Base-by-base conservation (phyloP, 164 flowering plant genomes). In the Stephania yunnanensis region DNA sequence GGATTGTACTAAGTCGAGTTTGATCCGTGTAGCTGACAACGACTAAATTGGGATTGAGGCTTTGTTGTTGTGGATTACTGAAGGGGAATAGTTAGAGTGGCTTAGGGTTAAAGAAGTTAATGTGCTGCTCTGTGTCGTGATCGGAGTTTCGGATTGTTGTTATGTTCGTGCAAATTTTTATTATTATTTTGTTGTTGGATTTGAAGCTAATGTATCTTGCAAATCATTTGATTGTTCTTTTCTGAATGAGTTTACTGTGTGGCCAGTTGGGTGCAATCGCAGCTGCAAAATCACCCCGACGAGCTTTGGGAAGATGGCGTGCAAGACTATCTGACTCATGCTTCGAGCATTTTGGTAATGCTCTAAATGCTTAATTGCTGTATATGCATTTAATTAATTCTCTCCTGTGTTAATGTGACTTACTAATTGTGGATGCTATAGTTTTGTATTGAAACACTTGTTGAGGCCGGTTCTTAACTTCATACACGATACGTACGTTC, bases 291-390 rank as follows among this genome's bases (percentile, higher is more conserved):
- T 78, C 97, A 92, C 75, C 97, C 98, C 11, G 94, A 95, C 84
- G 99, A 92, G 79, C 97, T 95, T 80, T 95, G 99, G 99, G 91
- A 91, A 84, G 99, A 91, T 85, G 99, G 98, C 19, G 85, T 88
- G 29, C 86, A 81, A 46, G 97, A 92, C 80, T 95, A 95, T 78
- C 74, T 92, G 12, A 65, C 79, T 81, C 95, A 95, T 87, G 93
- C 97, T 78, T 85, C 91, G 72, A 81, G 71, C 73, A 89, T 93
- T 72, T 83, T 86, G 97, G 99, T 95, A 89, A 71, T 69, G 50
- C 75, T 64, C 74, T 58, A 52, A 74, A 50, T 44, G 52, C 4
- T 52, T 30, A 46, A 53, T 20, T 55, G 15, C 5, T 67, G 12
- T 15, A 50, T 50, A 50, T 10, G 42, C 42, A 36, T 2, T 50